Evolutionary conservation across 257 asterid genomes (phyloP).

Genomic region (Primulina eburnea): DNA sequence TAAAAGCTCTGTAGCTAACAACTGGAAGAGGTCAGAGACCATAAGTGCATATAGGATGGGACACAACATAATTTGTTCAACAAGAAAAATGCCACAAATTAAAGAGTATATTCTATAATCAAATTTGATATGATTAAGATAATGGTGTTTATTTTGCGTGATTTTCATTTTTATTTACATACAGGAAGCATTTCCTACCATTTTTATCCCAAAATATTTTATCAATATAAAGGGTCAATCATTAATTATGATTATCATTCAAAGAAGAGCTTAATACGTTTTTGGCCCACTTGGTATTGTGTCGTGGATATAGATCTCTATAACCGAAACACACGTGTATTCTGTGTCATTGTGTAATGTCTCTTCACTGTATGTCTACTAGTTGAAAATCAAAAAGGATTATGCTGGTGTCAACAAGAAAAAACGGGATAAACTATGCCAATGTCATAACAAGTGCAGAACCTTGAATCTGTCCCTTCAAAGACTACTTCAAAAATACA

Average conservation of each 20-base stretch:
- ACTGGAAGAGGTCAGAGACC: slow-evolving; percentile 13
- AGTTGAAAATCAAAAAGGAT: not conserved
- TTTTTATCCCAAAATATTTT: no score
- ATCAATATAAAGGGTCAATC: no score
- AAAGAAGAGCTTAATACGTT: no score
- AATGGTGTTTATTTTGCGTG: not conserved
- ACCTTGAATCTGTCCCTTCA: slow-evolving; percentile 9
- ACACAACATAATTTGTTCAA: not conserved
- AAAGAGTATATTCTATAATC: no score
- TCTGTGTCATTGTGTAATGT: no score
- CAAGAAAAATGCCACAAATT: not conserved
- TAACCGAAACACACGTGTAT: no score
- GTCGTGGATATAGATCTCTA: no score
- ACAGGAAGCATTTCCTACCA: not conserved
- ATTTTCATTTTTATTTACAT: no score
- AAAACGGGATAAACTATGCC: not conserved
- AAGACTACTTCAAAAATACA: not conserved
- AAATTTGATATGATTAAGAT: not conserved
- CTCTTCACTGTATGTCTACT: not conserved
- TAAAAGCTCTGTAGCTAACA: slow-evolving; percentile 13
- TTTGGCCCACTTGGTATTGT: no score
- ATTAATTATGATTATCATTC: no score
- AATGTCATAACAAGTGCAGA: slow-evolving; percentile 18
- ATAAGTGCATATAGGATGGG: slow-evolving; percentile 16
- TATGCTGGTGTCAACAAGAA: not conserved